Evolutionary conservation across 306 rosid genomes (phyloP).

Genomic region (Prunus dulcis): DNA sequence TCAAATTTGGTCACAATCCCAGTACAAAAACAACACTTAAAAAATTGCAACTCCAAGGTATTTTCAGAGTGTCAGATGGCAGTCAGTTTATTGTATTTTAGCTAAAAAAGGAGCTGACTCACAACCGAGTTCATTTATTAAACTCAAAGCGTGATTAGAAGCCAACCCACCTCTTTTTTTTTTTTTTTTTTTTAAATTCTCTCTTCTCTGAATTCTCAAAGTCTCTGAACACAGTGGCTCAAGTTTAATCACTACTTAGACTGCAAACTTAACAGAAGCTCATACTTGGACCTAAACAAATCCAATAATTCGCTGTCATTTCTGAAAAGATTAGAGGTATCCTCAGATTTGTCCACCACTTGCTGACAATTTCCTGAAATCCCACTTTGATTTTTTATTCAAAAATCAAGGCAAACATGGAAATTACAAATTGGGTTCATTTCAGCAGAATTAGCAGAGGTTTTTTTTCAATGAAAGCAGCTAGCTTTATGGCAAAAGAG

Average conservation of each 20-base stretch:
- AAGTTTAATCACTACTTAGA: constrained; percentile 3
- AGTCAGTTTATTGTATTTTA: constrained; percentile 35
- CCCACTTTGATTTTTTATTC: constrained; percentile 26
- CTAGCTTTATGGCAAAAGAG: not conserved
- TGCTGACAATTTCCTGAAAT: constrained; percentile 39
- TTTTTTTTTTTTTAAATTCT: not conserved
- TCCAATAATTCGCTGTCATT: constrained; percentile 47
- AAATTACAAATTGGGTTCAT: constrained; percentile 2
- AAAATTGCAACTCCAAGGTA: constrained; percentile 22
- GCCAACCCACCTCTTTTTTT: constrained; percentile 19
- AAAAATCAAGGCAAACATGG: not conserved
- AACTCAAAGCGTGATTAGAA: constrained; percentile 50
- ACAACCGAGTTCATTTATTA: constrained; percentile 12
- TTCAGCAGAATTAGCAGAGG: not conserved
- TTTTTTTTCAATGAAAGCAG: constrained; percentile 4
- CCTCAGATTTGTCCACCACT: constrained; percentile 40
- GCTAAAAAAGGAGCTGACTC: constrained; percentile 31
- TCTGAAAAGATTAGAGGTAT: constrained; percentile 31
- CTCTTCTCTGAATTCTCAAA: not conserved
- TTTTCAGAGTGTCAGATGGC: constrained; percentile 39
- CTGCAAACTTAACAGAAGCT: not conserved
- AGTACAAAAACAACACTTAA: not conserved
- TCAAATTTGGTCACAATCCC: constrained; percentile 13
- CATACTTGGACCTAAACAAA: constrained; percentile 32
- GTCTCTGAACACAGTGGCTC: not conserved